Evolutionary conservation across 2,329 filamentous ascomycete species (phyloP), one percentile per base, ranked within the genome.

Genomic region (Claviceps fusiformis): DNA sequence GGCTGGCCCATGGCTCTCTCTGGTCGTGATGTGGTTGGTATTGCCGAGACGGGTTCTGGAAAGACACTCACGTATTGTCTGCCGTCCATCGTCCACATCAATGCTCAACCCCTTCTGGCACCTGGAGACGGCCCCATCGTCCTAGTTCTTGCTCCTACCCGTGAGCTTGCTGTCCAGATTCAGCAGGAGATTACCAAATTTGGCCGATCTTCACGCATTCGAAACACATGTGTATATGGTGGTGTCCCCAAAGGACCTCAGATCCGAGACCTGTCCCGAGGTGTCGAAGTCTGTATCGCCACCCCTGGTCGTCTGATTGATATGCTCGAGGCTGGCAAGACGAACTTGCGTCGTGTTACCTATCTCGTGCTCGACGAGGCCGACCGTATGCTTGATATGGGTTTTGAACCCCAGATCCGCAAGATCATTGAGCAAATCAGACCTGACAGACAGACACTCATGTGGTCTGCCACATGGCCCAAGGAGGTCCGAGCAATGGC

Each of bases 351-450:
- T 62, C 90, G 93, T 71, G 91, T 97, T 59, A 98, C 93, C 55
- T 98, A 98, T 76, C 80, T 98, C 56, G 93, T 97, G 62, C 90
- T 98, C 60, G 93, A 98, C 66, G 93, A 98, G 78, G 93, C 93
- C 70, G 93, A 98, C 75, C 92, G 93, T 68, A 98, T 98, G 93
- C 80, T 98, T 70, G 93, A 98, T 76, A 98, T 98, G 93, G 93
- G 93, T 83, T 97, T 98, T 75, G 93, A 98, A 76, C 93, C 93
- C 62, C 93, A 97, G 73, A 97, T 98, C 66, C 89, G 93, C 77
- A 97, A 97, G 79, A 97, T 98, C 62, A 91, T 98, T 63, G 81
- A 87, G 60, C 93, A 98, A 76, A 97, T 97, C 73, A 89, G 93
- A 64, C 93, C 93, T 54, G 93, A 98, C 71, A 86, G 93, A 80